A percentile compares a stretch with the other conserved stretches of the same genome.
Evolutionary conservation across 345 rosid genomes (phyloP).

Genomic region (Geranium brycei): DNA sequence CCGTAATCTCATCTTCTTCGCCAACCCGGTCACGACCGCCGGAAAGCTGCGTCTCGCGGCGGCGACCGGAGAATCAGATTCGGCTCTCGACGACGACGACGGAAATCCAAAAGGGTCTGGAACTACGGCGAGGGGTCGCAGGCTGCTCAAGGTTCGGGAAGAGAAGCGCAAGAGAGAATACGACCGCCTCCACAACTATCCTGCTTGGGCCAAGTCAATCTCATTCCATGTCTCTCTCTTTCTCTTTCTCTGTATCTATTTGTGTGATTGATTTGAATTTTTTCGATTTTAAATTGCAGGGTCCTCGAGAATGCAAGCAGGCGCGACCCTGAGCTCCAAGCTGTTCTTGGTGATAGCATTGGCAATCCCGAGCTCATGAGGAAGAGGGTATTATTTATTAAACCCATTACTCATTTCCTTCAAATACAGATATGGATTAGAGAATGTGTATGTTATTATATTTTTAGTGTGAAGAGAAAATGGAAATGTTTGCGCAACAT

Average conservation of each 20-base stretch:
- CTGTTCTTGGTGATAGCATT: constrained; percentile 78
- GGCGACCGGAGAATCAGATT: not conserved
- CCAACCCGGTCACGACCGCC: too few species aligned
- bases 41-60: not conserved
- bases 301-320: constrained; percentile 68
- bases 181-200: constrained; percentile 66
- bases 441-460: too few species aligned
- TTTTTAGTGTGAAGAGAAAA: too few species aligned
- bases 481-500: too few species aligned
- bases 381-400: constrained; percentile 35
- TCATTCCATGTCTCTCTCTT: not conserved
- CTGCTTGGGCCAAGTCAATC: constrained; percentile 71
- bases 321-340: constrained; percentile 68
- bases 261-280: constrained; percentile 16
- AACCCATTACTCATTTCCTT: not conserved
- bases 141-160: constrained; percentile 66
- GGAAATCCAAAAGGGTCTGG: constrained; percentile 36
- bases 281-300: constrained; percentile 22
- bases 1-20: not conserved
- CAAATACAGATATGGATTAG: not conserved
- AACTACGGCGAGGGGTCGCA: constrained; percentile 84
- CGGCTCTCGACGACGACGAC: not conserved
- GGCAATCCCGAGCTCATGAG: constrained; percentile 86
- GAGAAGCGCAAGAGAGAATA: constrained; percentile 74
- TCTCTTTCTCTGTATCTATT: constrained; percentile 5